phyloP scores from a whole-genome alignment of 1,139 yeast species.

The Pichia sp. region DNA sequence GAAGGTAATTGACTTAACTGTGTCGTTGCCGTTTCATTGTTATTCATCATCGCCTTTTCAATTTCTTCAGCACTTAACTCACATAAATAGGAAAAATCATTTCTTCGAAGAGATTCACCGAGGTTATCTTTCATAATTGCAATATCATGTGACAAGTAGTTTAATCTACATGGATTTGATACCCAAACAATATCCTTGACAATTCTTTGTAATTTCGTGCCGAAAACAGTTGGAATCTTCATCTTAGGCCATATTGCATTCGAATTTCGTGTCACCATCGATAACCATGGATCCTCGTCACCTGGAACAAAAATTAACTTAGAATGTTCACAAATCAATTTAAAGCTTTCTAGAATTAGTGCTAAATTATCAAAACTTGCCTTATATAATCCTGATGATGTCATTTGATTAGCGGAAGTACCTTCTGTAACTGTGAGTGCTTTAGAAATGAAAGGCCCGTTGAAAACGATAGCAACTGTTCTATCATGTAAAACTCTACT shows the following conservation, averaged over 20 bases:
- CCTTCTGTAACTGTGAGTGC: conserved; percentile 51
- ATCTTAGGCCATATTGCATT: conserved; percentile 63
- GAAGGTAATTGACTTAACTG: neutral
- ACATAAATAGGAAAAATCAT: conserved; percentile 50
- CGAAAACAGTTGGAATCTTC: conserved; percentile 64
- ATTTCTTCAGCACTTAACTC: conserved; percentile 19
- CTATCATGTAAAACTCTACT: conserved; percentile 5
- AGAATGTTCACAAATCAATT: conserved; percentile 27
- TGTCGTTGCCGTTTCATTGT: neutral
- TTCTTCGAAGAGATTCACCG: conserved; percentile 62
- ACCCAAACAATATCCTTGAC: conserved; percentile 58
- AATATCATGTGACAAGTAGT: conserved; percentile 78
- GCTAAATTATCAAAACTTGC: conserved; percentile 71
- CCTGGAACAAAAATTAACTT: conserved; percentile 64
- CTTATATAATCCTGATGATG: conserved; percentile 52
- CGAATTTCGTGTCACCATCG: conserved; percentile 63
- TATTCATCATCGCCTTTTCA: conserved; percentile 25
- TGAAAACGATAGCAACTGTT: conserved; percentile 39
- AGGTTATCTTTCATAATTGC: conserved; percentile 67
- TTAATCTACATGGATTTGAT: conserved; percentile 71
- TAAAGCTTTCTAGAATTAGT: conserved; percentile 42
- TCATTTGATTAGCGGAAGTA: conserved; percentile 36
- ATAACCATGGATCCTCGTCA: conserved; percentile 88
- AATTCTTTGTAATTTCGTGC: conserved; percentile 57
- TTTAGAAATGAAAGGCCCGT: conserved; percentile 64